Evolutionary conservation across 306 rosid genomes (phyloP), one percentile per base, ranked within the genome.

Genomic region (Glycine latifolia): DNA sequence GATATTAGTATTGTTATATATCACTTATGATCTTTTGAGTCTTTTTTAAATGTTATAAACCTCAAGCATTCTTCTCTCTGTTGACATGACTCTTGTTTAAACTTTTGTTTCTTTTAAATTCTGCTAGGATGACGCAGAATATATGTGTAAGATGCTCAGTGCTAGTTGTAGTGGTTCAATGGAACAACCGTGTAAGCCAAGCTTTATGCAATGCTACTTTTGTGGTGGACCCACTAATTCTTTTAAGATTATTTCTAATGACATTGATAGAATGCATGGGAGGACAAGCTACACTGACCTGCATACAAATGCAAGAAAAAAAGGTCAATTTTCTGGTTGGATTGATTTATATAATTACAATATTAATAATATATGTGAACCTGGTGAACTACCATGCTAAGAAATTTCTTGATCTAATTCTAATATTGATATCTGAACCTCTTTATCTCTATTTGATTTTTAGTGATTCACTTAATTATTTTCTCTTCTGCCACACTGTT

Each of bases 121-220:
- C 74, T 77, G 67, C 76, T 86, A 95, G 99, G 86, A 77, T 37
- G 93, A 95, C 82, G 98, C 98, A 50, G 93, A 87, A 87, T 89
- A 83, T 86, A 70, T 89, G 95, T 87, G 82, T 83, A 88, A 82
- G 88, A 79, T 88, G 56, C 70, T 95, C 44, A 85, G 69, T 89
- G 84, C 73, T 78, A 76, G 71, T 88, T 75, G 20, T 20, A 20
- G 74, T 69, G 4, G 1, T 71, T 49, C 94, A 54, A 3, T 80
- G 52, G 94, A 82, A 43, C 85, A 67, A 49, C 74, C 20, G 47
- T 83, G 89, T 76, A 86, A 75, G 79, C 86, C 88, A 75, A 71
- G 71, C 75, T 58, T 88, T 43, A 52, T 65, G 67, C 88, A 77
- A 49, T 82, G 89, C 77, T 90, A 91, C 80, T 80, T 89, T 59